Conservation (phyloP, 495 filamentous ascomycete genomes). For the Pseudevernia furfuracea region DNA sequence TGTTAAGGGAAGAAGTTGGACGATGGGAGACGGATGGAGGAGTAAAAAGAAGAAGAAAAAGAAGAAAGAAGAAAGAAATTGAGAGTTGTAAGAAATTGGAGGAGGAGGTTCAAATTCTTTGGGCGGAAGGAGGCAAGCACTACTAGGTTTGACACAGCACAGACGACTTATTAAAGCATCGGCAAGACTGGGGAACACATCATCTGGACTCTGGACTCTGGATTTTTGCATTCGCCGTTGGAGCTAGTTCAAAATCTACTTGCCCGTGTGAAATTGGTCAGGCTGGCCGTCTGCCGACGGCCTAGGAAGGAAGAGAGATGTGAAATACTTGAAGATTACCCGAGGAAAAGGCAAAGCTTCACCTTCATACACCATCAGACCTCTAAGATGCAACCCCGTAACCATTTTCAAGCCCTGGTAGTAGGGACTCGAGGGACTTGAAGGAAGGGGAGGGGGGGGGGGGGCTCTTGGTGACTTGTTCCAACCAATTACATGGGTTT, state of each 20-base stretch:
- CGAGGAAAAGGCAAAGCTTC: constrained; percentile 19
- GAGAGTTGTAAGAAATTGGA: constrained; percentile 6
- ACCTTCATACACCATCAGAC: constrained; percentile 12
- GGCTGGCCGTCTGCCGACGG: constrained; percentile 11
- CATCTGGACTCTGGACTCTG: constrained; percentile 16
- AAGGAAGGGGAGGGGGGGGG: neutral
- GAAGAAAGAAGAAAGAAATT: constrained; percentile 2
- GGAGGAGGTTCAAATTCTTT: constrained; percentile 20
- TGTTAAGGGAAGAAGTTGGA: neutral
- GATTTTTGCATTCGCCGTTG: constrained; percentile 15
- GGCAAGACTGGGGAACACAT: constrained; percentile 23
- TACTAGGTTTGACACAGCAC: constrained; percentile 24
- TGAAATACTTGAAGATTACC: neutral
- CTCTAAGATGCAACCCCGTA: constrained; percentile 6
- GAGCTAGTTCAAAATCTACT: constrained; percentile 5
- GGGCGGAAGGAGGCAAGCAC: constrained; percentile 27
- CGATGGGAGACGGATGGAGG: constrained; percentile 11
- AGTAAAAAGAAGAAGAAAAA: constrained; percentile 14
- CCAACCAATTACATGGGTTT: constrained; percentile 13
- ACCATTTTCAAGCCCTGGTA: constrained; percentile 6
- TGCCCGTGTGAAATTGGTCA: constrained; percentile 18
- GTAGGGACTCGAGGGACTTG: neutral
- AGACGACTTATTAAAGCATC: constrained; percentile 19
- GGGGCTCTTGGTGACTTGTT: constrained; percentile 3
- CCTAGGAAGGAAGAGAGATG: constrained; percentile 8